Evolutionary conservation across 495 filamentous ascomycete genomes (phyloP), one percentile per base, ranked within the genome.

Genomic region (Bombardia bombarda): DNA sequence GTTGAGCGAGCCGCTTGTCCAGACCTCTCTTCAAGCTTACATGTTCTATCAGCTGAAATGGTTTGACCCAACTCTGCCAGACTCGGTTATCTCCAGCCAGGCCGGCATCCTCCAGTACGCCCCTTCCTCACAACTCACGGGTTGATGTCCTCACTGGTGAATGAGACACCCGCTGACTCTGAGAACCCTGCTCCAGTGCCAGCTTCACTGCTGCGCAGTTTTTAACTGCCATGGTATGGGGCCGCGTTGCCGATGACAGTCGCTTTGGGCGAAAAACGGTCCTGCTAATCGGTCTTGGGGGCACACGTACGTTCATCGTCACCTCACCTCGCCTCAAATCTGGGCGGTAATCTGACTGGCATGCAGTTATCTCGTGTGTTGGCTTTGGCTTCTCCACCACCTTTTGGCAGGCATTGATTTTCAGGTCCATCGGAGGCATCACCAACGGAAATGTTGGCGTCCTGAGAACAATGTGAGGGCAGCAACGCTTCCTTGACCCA

Each of bases 381-480:
- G 87, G 87, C n/a, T 90, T 90, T 49, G 87, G 84, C 4, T 90
- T 90, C 59, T 76, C 82, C 10, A 78, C 69, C 10, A 75, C 69
- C 12, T 90, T 90, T 47, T 72, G 70, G 58, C 76, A 82, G 59
- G 87, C 86, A 21, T 64, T 89, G 50, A 61, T 83, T 32, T 94
- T 86, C 64, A 69, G 87, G 24, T 78, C 69, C 26, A 59, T 90
- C 32, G 87, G 84, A 18, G 87, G 87, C 20, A 77, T 77, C 7
- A 75, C 87, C 41, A 94, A 94, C 58, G 87, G 87, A 0, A 92
- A 86, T 32, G 78, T 89, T 23, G 85, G 84, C 9, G 86, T 89
- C 14, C 78, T 88, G 61, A 71, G 85, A 49, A 89, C 85, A 3
- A 87, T 86, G 81, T 70, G 46, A 42, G 66, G 48, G 10, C 8